Base-by-base conservation (phyloP, 2,329 filamentous ascomycete species). In the Hymenoscyphus salicellus region DNA sequence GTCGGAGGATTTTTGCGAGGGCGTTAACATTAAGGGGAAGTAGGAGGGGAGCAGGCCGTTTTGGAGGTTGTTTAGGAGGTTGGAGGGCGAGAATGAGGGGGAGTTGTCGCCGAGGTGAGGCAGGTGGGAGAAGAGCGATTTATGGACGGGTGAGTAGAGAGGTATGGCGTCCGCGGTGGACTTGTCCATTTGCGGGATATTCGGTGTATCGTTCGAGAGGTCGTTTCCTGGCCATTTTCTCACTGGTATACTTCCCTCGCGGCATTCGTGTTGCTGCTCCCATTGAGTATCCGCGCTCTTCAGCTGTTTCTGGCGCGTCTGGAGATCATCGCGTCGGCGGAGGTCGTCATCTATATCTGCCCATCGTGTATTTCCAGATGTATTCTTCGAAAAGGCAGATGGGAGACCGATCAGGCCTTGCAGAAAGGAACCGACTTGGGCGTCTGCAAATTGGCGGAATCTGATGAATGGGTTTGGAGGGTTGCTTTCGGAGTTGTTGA, bases 1-100 rank as follows among this genome's bases (percentile, higher is more conserved):
- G 55, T 67, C 62, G 2, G 41, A 16, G 33, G 67, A 63, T 3
- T 23, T 16, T 52, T 66, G 56, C 23, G 62, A 46, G 23, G 38
- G 36, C 43, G 41, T 59, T 23, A 64, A 14, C 14, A 43, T 55
- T n/a, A 63, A 59, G 14, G 63, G 63, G 23, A 46, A 62, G 23
- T 58, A 52, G 11, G 63, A 52, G 26, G 49, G 63, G 33, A 14
- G 11, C 14, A 62, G 32, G 32, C 46, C 55, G 23, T 20, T 41
- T 26, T 90, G 71, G 90, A 96, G n/a, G 93, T 97, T 14, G 23
- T n/a, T 55, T 11, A 63, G 10, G 20, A 63, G 49, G 58, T 63
- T 62, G 11, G 46, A 56, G 8, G 60, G 63, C 89, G 91, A 68
- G 92, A 93, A 16, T 91, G 96, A 62, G n/a, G 38, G 55, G n/a